phyloP scores from a whole-genome alignment of 495 filamentous ascomycete species.

The Lophiotrema nucula region DNA sequence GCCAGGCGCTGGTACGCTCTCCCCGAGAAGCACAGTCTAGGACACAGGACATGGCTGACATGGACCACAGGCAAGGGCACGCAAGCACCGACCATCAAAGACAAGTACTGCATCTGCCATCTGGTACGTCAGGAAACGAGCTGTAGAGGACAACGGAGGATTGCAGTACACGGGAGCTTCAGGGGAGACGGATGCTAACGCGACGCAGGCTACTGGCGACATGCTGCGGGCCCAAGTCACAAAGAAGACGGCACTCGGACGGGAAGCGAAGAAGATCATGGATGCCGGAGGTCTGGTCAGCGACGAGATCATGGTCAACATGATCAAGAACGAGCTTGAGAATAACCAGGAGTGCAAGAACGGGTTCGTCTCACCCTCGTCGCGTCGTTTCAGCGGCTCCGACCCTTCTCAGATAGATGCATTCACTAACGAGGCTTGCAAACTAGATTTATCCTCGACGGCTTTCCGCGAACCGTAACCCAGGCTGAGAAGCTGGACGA shows the following conservation, averaged over 20 bases:
- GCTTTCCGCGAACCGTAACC: slow-evolving; percentile 93
- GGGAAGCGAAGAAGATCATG: slow-evolving; percentile 99
- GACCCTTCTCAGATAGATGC: neutral
- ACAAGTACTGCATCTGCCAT: slow-evolving; percentile 94
- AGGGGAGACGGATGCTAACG: slow-evolving; percentile 18
- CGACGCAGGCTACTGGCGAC: slow-evolving; percentile 84
- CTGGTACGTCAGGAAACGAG: slow-evolving; percentile 63
- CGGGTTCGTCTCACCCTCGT: slow-evolving; percentile 64
- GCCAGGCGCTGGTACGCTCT: slow-evolving; percentile 83
- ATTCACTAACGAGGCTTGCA: slow-evolving; percentile 1
- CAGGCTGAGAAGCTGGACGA: slow-evolving; percentile 92
- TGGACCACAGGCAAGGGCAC: slow-evolving; percentile 84
- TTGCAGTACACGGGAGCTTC: neutral
- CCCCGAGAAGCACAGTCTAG: neutral
- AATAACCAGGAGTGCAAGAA: slow-evolving; percentile 94
- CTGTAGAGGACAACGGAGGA: neutral
- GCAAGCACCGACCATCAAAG: slow-evolving; percentile 95
- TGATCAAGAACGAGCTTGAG: slow-evolving; percentile 97
- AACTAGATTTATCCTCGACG: slow-evolving; percentile 93
- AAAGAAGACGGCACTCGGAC: slow-evolving; percentile 91
- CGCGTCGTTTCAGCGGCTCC: too few species aligned
- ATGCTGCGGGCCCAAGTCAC: slow-evolving; percentile 99
- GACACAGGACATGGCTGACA: slow-evolving; percentile 23
- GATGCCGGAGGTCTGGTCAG: slow-evolving; percentile 95
- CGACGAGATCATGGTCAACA: slow-evolving; percentile 98